These are phyloP conservation scores for Aspergillus sp. DNA, from an alignment of 2,329 filamentous ascomycete genomes.

Conservation along the genomic window DNA sequence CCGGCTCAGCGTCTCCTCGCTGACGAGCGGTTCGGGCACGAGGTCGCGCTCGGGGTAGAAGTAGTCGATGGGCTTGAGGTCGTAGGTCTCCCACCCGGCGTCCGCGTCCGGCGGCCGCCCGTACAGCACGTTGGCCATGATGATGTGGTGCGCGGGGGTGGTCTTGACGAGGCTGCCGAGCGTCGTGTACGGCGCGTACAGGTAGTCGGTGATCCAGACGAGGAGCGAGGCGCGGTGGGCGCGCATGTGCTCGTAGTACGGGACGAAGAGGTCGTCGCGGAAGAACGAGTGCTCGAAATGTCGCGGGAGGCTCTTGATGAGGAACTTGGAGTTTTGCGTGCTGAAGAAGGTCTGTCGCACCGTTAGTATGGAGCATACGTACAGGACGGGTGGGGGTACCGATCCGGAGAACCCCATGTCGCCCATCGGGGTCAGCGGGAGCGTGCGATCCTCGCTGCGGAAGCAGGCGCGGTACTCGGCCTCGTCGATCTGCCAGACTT, in stretches of 20 bases:
- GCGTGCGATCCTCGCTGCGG: conserved; percentile 39
- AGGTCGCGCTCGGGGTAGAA: conserved; percentile 75
- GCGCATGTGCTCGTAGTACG: conserved; percentile 65
- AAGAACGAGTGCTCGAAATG: conserved; percentile 71
- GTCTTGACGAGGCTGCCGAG: conserved; percentile 60
- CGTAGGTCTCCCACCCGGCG: conserved; percentile 67
- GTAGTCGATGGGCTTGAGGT: conserved; percentile 71
- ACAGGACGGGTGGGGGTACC: conserved; percentile 30
- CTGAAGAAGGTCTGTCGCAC: conserved; percentile 63
- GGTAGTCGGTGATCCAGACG: conserved; percentile 69
- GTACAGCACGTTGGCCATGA: conserved; percentile 74
- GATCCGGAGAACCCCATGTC: conserved; percentile 74
- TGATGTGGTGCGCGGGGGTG: conserved; percentile 69
- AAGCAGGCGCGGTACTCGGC: conserved; percentile 57
- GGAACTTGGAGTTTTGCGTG: conserved; percentile 64
- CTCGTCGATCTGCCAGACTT: conserved; percentile 55
- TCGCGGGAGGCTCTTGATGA: conserved; percentile 70
- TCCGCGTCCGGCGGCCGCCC: conserved; percentile 53
- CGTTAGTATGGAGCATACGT: background rate
- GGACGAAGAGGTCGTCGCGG: conserved; percentile 61
- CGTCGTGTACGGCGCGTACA: conserved; percentile 55
- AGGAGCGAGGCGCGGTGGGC: conserved; percentile 60
- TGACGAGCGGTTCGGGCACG: conserved; percentile 61
- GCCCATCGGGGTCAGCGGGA: conserved; percentile 56
- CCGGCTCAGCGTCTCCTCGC: conserved; percentile 63